These are phyloP conservation scores for Talaromyces nanjingensis DNA, from an alignment of 495 filamentous ascomycete species.

Conservation along the genomic window DNA sequence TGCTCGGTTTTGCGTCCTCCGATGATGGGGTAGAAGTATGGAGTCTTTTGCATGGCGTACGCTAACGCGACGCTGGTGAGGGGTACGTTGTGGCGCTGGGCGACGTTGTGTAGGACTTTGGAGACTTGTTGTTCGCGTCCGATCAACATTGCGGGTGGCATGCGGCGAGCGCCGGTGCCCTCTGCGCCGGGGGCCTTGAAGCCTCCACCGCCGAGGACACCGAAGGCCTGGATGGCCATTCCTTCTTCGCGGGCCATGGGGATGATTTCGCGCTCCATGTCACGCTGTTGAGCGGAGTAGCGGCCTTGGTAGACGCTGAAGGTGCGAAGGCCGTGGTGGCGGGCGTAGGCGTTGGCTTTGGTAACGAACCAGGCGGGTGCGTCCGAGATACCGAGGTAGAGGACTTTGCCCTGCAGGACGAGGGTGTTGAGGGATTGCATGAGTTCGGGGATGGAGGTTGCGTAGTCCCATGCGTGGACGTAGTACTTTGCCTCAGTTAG, in stretches of 20 bases:
- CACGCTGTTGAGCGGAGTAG: constrained; percentile 54
- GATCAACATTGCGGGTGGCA: constrained; percentile 16
- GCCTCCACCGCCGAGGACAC: constrained; percentile 51
- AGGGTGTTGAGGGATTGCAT: constrained; percentile 62
- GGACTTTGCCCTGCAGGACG: constrained; percentile 54
- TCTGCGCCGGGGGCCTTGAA: constrained; percentile 13
- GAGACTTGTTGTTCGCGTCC: constrained; percentile 47
- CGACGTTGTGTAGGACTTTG: constrained; percentile 50
- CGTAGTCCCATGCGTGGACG: constrained; percentile 63
- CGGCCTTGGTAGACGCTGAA: constrained; percentile 64
- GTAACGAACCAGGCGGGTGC: constrained; percentile 64
- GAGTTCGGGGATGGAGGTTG: constrained; percentile 56
- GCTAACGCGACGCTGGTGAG: constrained; percentile 51
- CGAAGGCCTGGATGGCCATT: constrained; percentile 65
- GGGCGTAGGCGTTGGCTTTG: constrained; percentile 63
- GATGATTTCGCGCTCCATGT: constrained; percentile 65
- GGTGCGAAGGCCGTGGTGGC: constrained; percentile 53
- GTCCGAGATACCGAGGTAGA: constrained; percentile 65
- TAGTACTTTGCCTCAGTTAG: constrained; percentile 21
- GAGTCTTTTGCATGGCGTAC: constrained; percentile 62
- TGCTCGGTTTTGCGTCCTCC: constrained; percentile 59
- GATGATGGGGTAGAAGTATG: constrained; percentile 68
- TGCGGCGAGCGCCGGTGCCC: constrained; percentile 23
- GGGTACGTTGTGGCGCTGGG: constrained; percentile 39
- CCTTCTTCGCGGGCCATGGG: constrained; percentile 58